Evolutionary conservation across 106 monocot genomes (phyloP).

Genomic region (Amphibolis antarctica): DNA sequence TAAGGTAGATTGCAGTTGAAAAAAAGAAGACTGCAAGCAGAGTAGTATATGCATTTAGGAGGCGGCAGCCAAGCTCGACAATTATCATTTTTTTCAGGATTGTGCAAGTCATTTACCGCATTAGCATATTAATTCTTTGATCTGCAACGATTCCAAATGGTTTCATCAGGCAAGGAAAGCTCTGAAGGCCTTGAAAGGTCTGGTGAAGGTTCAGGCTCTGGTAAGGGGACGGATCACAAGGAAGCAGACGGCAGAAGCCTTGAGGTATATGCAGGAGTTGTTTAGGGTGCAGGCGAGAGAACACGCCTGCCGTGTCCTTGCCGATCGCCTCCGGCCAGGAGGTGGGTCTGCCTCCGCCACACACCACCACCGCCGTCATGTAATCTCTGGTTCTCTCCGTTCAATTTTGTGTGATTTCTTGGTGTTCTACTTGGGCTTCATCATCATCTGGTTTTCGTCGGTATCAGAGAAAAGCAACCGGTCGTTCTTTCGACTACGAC

Average conservation of each 20-base stretch:
- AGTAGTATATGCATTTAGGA: too few relatives aligned
- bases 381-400: neutral
- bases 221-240: conserved; percentile 75
- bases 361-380: neutral
- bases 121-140: too few relatives aligned
- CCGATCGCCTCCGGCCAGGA: neutral
- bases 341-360: neutral
- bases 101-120: too few relatives aligned
- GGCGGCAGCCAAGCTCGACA: too few relatives aligned
- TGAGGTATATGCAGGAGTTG: conserved; percentile 74
- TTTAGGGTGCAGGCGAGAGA: conserved; percentile 60
- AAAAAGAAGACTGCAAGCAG: too few relatives aligned
- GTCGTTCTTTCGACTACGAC: neutral
- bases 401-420: neutral
- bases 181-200: conserved; percentile 55
- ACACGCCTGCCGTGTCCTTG: conserved; percentile 34
- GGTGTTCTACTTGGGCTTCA: neutral
- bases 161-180: conserved; percentile 61
- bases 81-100: too few relatives aligned
- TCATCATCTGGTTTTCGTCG: neutral
- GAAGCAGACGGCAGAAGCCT: conserved; percentile 58
- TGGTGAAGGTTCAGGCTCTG: conserved; percentile 83
- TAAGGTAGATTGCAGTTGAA: too few relatives aligned
- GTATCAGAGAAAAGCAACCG: conserved; percentile 21
- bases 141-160: too few relatives aligned